These are phyloP conservation scores for Trypanosoma rangeli DNA, from an alignment of 208 protist species.

Conservation along the genomic window DNA sequence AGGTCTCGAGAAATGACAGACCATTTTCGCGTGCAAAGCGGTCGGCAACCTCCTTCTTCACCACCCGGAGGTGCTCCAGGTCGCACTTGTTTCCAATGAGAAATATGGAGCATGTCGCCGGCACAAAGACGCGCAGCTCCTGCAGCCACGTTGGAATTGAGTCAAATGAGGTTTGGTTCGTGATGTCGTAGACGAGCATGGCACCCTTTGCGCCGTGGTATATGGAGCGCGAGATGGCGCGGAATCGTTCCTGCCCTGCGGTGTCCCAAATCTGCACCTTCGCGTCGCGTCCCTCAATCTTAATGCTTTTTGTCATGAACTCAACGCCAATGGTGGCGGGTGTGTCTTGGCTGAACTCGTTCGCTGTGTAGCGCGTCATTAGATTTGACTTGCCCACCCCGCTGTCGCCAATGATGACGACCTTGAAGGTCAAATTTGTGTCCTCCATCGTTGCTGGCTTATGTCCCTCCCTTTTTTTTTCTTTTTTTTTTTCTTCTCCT, in stretches of 20 bases:
- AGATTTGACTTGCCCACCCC: constrained; percentile 92
- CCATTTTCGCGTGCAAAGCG: constrained; percentile 95
- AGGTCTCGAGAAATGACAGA: constrained; percentile 98
- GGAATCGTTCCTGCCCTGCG: constrained; percentile 98
- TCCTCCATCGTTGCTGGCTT: constrained; percentile 72
- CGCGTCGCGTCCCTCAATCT: constrained; percentile 94
- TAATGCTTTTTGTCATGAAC: constrained; percentile 92
- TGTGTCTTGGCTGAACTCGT: constrained; percentile 89
- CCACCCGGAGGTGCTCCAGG: constrained; percentile 87
- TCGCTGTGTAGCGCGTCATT: constrained; percentile 86
- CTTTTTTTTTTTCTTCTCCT: constrained; percentile 16
- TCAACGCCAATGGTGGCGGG: constrained; percentile 94
- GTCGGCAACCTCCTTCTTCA: constrained; percentile 95
- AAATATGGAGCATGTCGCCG: constrained; percentile 97
- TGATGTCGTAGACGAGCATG: constrained; percentile 99
- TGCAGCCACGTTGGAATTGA: constrained; percentile 98
- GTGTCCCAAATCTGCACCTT: constrained; percentile 99
- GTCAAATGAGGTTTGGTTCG: constrained; percentile 96
- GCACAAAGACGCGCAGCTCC: constrained; percentile 97
- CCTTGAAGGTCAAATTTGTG: constrained; percentile 91
- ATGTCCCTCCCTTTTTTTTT: constrained; percentile 4
- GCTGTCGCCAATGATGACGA: constrained; percentile 94
- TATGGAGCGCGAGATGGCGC: constrained; percentile 96
- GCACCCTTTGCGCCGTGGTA: constrained; percentile 98
- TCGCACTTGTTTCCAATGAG: constrained; percentile 99